These are phyloP conservation scores for Oryza coarctata DNA, from an alignment of 176 grass and related monocot genomes.

Conservation along the genomic window DNA sequence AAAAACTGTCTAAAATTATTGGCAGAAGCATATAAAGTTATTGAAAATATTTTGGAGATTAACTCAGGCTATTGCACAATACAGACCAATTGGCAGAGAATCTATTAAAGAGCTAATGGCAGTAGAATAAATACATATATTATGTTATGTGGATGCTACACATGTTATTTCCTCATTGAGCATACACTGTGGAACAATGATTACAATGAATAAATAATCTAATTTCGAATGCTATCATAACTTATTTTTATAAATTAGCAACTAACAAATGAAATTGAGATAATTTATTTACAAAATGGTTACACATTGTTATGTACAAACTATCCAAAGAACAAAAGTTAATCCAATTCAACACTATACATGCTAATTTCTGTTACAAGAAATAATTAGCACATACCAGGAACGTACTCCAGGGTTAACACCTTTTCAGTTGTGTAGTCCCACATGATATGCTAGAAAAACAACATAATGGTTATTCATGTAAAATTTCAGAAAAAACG, in stretches of 20 bases:
- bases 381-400: slow-evolving; percentile 60
- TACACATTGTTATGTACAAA: slow-evolving; percentile 4
- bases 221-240: not conserved
- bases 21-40: not conserved
- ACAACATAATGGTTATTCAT: slow-evolving; percentile 32
- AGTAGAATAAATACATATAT: too few relatives aligned
- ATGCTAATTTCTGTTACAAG: not conserved
- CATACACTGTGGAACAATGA: too few relatives aligned
- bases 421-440: slow-evolving; percentile 88
- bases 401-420: slow-evolving; percentile 86
- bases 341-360: not conserved
- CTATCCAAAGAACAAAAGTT: not conserved
- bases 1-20: not conserved
- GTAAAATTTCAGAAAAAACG: slow-evolving; percentile 23
- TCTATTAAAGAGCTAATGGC: too few relatives aligned
- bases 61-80: not conserved
- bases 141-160: too few relatives aligned
- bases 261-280: not conserved
- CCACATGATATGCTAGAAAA: slow-evolving; percentile 89
- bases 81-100: not conserved
- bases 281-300: not conserved
- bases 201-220: not conserved
- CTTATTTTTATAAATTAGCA: not conserved
- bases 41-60: slow-evolving; percentile 2
- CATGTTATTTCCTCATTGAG: too few relatives aligned